A percentile compares a stretch with the other conserved stretches of the same genome.
These are phyloP conservation scores for Talaromyces nanjingensis DNA, from an alignment of 495 filamentous ascomycete species.

Conservation along the genomic window DNA sequence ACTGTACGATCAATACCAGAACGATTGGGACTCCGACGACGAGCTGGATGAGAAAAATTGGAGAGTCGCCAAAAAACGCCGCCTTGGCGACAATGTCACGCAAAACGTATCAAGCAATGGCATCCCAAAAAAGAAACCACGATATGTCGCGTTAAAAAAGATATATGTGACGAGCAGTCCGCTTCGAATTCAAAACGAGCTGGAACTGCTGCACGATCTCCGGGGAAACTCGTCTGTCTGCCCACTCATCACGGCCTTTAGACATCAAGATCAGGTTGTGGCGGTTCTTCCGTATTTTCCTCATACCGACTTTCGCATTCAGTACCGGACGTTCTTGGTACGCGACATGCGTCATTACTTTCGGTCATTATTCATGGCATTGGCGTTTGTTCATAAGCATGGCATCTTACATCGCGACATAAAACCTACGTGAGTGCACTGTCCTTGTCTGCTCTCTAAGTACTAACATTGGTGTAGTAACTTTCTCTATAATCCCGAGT, in stretches of 20 bases:
- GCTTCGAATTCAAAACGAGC: constrained; percentile 87
- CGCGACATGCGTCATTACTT: constrained; percentile 85
- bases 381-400: constrained; percentile 73
- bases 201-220: constrained; percentile 91
- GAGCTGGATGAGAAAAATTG: constrained; percentile 55
- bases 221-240: constrained; percentile 76
- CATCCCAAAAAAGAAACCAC: constrained; percentile 35
- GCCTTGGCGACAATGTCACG: constrained; percentile 24
- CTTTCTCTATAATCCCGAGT: constrained; percentile 85
- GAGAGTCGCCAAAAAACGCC: constrained; percentile 46
- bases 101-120: constrained; percentile 19
- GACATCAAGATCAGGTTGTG: constrained; percentile 88
- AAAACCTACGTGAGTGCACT: constrained; percentile 75
- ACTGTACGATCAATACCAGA: constrained; percentile 74
- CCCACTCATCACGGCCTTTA: constrained; percentile 92
- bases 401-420: constrained; percentile 93
- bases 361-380: constrained; percentile 75
- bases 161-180: constrained; percentile 98
- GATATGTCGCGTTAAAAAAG: constrained; percentile 95
- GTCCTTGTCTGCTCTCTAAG: neutral
- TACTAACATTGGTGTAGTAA: constrained; percentile 42
- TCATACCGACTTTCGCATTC: constrained; percentile 92
- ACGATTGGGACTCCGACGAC: constrained; percentile 74
- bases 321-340: constrained; percentile 82
- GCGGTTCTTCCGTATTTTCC: constrained; percentile 92